These are phyloP conservation scores for Lichtheimia corymbifera DNA, from an alignment of 371 early-diverging fungal species.

Conservation along the genomic window DNA sequence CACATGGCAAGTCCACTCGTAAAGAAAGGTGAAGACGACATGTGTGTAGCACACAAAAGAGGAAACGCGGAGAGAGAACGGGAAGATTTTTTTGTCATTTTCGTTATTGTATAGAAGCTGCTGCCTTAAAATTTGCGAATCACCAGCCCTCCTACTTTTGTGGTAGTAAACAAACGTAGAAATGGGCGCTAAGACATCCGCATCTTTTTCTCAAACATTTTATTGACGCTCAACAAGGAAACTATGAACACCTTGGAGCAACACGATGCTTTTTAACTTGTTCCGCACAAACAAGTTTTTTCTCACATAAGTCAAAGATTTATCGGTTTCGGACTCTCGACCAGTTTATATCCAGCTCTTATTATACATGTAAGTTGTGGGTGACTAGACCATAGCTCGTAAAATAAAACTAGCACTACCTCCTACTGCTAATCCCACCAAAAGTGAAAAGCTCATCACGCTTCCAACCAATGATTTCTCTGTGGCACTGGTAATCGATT, in stretches of 20 bases:
- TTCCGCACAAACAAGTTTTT: slow-evolving; percentile 14
- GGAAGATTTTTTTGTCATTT: slow-evolving; percentile 2
- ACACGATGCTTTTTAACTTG: slow-evolving; percentile 17
- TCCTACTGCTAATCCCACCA: slow-evolving; percentile 71
- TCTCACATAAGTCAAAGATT: slow-evolving; percentile 5
- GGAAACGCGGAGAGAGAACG: not conserved
- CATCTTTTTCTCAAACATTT: slow-evolving; percentile 9
- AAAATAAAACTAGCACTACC: slow-evolving; percentile 60
- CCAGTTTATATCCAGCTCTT: too few species aligned
- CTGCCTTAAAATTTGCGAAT: slow-evolving; percentile 13
- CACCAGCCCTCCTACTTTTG: slow-evolving; percentile 20
- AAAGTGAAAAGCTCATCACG: slow-evolving; percentile 71
- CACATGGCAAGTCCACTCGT: slow-evolving; percentile 16
- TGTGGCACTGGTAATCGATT: slow-evolving; percentile 37
- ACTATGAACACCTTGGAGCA: slow-evolving; percentile 17
- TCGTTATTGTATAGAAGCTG: not conserved
- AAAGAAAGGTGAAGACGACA: slow-evolving; percentile 7
- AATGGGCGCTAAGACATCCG: slow-evolving; percentile 23
- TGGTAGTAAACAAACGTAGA: slow-evolving; percentile 8
- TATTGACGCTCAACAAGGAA: slow-evolving; percentile 29
- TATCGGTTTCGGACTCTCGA: too few species aligned
- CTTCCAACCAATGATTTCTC: slow-evolving; percentile 66
- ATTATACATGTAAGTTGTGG: not conserved
- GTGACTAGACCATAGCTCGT: slow-evolving; percentile 43
- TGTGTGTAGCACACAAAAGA: not conserved